Conservation (phyloP, 2,329 filamentous ascomycete species). For the Trichoderma hamatum region DNA sequence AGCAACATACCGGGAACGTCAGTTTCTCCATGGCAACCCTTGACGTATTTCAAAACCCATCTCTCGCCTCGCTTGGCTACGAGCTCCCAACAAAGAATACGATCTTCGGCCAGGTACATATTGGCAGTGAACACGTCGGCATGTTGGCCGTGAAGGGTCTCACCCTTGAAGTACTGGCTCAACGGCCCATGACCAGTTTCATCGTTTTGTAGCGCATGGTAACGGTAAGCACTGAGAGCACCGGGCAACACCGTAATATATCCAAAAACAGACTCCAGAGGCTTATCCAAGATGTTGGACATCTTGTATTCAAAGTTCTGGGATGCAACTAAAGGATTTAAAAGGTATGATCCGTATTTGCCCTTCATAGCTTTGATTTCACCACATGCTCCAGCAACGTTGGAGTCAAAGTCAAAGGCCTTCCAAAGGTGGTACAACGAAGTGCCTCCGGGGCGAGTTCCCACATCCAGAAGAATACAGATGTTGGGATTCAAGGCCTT, state of each 20-base stretch:
- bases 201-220: slow-evolving; percentile 95
- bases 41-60: slow-evolving; percentile 98
- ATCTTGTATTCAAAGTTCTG: slow-evolving; percentile 99
- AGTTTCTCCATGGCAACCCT: slow-evolving; percentile 93
- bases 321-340: slow-evolving; percentile 93
- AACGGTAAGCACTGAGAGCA: slow-evolving; percentile 92
- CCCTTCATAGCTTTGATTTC: slow-evolving; percentile 98
- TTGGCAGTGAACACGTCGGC: slow-evolving; percentile 98
- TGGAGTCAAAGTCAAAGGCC: slow-evolving; percentile 96
- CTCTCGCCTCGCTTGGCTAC: slow-evolving; percentile 92
- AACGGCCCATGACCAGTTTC: slow-evolving; percentile 92
- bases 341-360: slow-evolving; percentile 74
- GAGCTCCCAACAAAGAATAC: slow-evolving; percentile 90
- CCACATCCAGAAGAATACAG: slow-evolving; percentile 94
- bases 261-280: slow-evolving; percentile 93
- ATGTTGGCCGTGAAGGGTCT: slow-evolving; percentile 92
- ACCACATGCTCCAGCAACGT: slow-evolving; percentile 92
- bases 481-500: slow-evolving; percentile 91
- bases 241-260: slow-evolving; percentile 97
- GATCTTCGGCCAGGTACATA: slow-evolving; percentile 90
- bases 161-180: slow-evolving; percentile 99
- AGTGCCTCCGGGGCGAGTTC: slow-evolving; percentile 84
- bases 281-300: slow-evolving; percentile 98
- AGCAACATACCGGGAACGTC: slow-evolving; percentile 82
- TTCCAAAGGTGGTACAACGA: slow-evolving; percentile 99